phyloP scores from a whole-genome alignment of 1,284 basidiomycete genomes.

The Albatrellus sp. region DNA sequence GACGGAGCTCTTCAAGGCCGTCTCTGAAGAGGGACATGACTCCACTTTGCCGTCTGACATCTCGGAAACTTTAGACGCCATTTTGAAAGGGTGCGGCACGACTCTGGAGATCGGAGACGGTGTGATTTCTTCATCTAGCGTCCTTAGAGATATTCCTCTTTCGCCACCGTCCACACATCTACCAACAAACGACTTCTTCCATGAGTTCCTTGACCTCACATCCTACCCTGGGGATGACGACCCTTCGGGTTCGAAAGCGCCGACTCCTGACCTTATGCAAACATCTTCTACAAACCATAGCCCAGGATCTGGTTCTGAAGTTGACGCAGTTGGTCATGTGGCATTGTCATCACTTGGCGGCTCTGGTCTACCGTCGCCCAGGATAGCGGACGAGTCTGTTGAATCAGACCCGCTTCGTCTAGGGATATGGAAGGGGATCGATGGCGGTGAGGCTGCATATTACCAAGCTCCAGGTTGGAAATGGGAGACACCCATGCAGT shows the following conservation, averaged over 20 bases:
- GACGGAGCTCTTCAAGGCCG: slow-evolving; percentile 41
- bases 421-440: slow-evolving; percentile 55
- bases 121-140: too few relatives aligned
- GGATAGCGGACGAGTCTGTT: too few relatives aligned
- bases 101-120: not conserved
- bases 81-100: slow-evolving; percentile 38
- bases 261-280: slow-evolving; percentile 57
- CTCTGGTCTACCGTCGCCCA: too few relatives aligned
- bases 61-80: slow-evolving; percentile 45
- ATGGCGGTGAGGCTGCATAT: slow-evolving; percentile 62
- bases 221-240: slow-evolving; percentile 26
- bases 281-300: slow-evolving; percentile 65
- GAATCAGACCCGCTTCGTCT: slow-evolving; percentile 40
- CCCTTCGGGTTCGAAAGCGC: slow-evolving; percentile 18
- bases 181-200: slow-evolving; percentile 15
- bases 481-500: slow-evolving; percentile 56
- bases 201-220: slow-evolving; percentile 49
- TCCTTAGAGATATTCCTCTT: slow-evolving; percentile 10
- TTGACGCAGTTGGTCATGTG: slow-evolving; percentile 34
- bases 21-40: slow-evolving; percentile 12
- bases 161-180: slow-evolving; percentile 35
- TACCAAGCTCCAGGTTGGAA: slow-evolving; percentile 53
- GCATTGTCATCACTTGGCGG: slow-evolving; percentile 16
- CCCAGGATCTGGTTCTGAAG: slow-evolving; percentile 47
- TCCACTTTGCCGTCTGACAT: slow-evolving; percentile 25